Conservation (phyloP, 2,329 filamentous ascomycete genomes). For the Cladophialophora immunda region DNA sequence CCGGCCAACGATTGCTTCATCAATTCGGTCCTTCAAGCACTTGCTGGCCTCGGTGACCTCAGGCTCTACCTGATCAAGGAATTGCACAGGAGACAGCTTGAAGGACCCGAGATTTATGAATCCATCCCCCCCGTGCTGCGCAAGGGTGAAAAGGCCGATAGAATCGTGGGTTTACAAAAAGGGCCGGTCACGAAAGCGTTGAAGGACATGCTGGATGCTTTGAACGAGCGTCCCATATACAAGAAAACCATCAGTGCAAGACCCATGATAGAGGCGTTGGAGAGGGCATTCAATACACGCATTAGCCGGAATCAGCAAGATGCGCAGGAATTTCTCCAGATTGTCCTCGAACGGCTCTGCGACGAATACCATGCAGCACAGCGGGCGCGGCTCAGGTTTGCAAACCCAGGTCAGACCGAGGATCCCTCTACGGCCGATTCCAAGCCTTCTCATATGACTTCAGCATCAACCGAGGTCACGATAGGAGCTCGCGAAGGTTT, state of each 20-base stretch:
- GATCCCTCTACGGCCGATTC: slow-evolving; percentile 48
- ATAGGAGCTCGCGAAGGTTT: slow-evolving; percentile 70
- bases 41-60: slow-evolving; percentile 88
- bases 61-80: slow-evolving; percentile 92
- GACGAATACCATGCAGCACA: slow-evolving; percentile 92
- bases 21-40: slow-evolving; percentile 92
- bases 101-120: slow-evolving; percentile 78
- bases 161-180: slow-evolving; percentile 71
- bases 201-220: slow-evolving; percentile 88
- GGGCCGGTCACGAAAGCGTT: slow-evolving; percentile 85
- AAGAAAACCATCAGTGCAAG: slow-evolving; percentile 91
- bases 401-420: slow-evolving; percentile 38
- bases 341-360: slow-evolving; percentile 88
- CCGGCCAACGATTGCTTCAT: slow-evolving; percentile 97
- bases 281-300: slow-evolving; percentile 84
- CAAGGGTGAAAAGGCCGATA: slow-evolving; percentile 54
- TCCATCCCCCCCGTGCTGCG: slow-evolving; percentile 57
- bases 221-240: slow-evolving; percentile 93
- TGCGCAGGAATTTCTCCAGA: slow-evolving; percentile 95
- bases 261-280: slow-evolving; percentile 83
- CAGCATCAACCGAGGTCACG: slow-evolving; percentile 49
- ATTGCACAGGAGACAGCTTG: slow-evolving; percentile 81
- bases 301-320: slow-evolving; percentile 97
- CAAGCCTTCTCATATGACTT: slow-evolving; percentile 39
- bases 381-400: slow-evolving; percentile 67